Percentiles rank a stretch among this genome's conserved stretches.
phyloP scores from a whole-genome alignment of 352 stramenopile species.

The Hyaloperonospora arabidopsidis region DNA sequence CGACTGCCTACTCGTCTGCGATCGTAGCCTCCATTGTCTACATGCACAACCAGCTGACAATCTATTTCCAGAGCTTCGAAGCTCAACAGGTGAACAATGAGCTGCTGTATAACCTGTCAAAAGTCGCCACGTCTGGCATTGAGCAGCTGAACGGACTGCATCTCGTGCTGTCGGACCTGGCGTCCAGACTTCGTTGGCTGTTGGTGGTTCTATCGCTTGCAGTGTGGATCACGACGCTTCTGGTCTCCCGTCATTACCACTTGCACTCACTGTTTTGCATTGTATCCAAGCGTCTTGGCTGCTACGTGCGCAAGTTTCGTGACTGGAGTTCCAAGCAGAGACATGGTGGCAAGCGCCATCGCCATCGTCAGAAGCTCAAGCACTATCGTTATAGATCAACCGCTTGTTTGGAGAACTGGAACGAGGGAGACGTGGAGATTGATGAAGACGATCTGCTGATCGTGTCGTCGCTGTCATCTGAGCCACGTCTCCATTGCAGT shows the following conservation, averaged over 20 bases:
- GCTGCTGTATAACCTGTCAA: constrained; percentile 29
- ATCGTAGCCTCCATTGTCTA: constrained; percentile 65
- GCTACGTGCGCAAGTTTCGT: constrained; percentile 22
- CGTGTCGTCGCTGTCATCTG: constrained; percentile 57
- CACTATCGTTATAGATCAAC: constrained; percentile 8
- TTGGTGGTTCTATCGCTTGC: constrained; percentile 34
- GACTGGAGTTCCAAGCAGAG: constrained; percentile 8
- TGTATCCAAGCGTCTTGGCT: constrained; percentile 17
- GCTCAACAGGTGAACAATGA: constrained; percentile 29
- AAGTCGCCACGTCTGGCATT: constrained; percentile 19
- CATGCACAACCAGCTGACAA: constrained; percentile 45
- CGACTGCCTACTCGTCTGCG: constrained; percentile 57
- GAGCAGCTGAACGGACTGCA: constrained; percentile 33
- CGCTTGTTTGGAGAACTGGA: constrained; percentile 15
- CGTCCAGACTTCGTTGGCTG: constrained; percentile 36
- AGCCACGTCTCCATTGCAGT: constrained; percentile 30
- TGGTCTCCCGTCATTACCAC: constrained; percentile 39
- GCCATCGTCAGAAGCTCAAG: constrained; percentile 9
- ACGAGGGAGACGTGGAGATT: constrained; percentile 39
- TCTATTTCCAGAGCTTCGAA: constrained; percentile 37
- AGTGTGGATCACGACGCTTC: constrained; percentile 37
- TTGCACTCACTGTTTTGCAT: constrained; percentile 47
- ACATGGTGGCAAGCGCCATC: constrained; percentile 7
- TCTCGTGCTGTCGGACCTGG: constrained; percentile 23
- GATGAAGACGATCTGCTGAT: constrained; percentile 68